These are phyloP conservation scores for Thermoascus crustaceus DNA, from an alignment of 2,329 filamentous ascomycete species.

Conservation along the genomic window DNA sequence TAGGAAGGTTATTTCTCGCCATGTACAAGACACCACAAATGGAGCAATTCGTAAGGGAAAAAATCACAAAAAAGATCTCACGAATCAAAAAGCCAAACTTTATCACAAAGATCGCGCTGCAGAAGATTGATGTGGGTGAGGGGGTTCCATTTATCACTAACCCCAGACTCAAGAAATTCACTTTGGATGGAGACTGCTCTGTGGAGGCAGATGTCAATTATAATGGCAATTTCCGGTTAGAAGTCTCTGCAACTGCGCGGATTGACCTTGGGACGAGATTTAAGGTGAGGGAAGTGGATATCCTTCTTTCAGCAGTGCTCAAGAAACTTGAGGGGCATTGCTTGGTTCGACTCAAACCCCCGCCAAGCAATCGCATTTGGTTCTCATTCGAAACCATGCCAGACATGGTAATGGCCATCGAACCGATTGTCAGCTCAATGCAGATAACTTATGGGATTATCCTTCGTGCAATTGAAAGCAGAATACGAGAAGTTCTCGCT, in stretches of 20 bases:
- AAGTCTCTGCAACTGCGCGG: slow-evolving; percentile 85
- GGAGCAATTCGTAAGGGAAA: slow-evolving; percentile 68
- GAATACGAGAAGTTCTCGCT: slow-evolving; percentile 86
- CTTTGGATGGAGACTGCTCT: slow-evolving; percentile 80
- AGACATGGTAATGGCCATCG: slow-evolving; percentile 86
- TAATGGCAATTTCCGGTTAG: slow-evolving; percentile 77
- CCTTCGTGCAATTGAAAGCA: slow-evolving; percentile 83
- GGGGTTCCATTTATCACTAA: slow-evolving; percentile 84
- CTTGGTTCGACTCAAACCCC: slow-evolving; percentile 81
- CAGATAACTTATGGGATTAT: slow-evolving; percentile 95
- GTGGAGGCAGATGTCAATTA: slow-evolving; percentile 85
- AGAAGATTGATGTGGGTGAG: slow-evolving; percentile 76
- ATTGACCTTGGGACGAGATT: slow-evolving; percentile 84
- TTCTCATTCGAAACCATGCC: slow-evolving; percentile 90
- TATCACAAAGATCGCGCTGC: slow-evolving; percentile 74
- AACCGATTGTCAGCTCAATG: slow-evolving; percentile 88
- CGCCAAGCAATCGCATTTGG: slow-evolving; percentile 94
- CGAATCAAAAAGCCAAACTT: slow-evolving; percentile 88
- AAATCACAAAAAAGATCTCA: slow-evolving; percentile 93
- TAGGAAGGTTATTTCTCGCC: slow-evolving; percentile 81
- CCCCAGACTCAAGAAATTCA: slow-evolving; percentile 77
- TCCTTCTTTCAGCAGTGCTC: slow-evolving; percentile 77
- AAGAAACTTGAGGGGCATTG: slow-evolving; percentile 80
- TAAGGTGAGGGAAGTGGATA: slow-evolving; percentile 80
- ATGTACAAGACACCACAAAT: slow-evolving; percentile 78